phyloP scores from a whole-genome alignment of 2,329 filamentous ascomycete genomes.

The Ceratocystis destructans region DNA sequence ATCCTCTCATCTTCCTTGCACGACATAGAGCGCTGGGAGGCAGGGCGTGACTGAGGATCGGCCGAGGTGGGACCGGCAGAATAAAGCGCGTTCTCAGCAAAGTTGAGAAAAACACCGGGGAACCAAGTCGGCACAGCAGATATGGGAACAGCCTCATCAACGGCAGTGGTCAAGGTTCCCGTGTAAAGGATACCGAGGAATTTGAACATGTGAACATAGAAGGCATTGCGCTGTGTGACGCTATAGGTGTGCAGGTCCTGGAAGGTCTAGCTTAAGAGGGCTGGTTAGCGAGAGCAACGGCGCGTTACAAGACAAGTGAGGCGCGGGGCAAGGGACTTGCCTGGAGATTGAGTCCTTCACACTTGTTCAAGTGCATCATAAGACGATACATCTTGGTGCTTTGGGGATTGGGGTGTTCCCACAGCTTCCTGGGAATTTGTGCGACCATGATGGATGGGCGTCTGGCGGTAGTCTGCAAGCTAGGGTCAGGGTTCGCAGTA shows the following conservation, averaged over 20 bases:
- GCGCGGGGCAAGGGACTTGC: slow-evolving; percentile 27
- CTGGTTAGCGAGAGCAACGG: not conserved
- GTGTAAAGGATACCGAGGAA: slow-evolving; percentile 47
- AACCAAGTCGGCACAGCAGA: slow-evolving; percentile 66
- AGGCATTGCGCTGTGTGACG: slow-evolving; percentile 44
- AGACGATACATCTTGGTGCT: slow-evolving; percentile 53
- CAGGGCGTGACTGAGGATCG: slow-evolving; percentile 25
- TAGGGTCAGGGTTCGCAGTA: too few species aligned
- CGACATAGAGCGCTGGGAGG: slow-evolving; percentile 34
- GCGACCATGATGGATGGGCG: not conserved
- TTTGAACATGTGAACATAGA: slow-evolving; percentile 53
- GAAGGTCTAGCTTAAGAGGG: slow-evolving; percentile 39
- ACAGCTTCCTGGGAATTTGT: slow-evolving; percentile 43
- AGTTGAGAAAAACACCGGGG: slow-evolving; percentile 58
- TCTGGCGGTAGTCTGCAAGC: not conserved
- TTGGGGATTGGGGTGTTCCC: slow-evolving; percentile 50
- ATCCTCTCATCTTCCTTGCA: slow-evolving; percentile 59
- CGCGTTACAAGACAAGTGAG: not conserved
- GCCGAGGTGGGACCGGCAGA: slow-evolving; percentile 25
- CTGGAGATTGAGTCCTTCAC: slow-evolving; percentile 42
- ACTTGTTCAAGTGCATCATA: slow-evolving; percentile 50
- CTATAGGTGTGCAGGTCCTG: slow-evolving; percentile 59
- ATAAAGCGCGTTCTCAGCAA: slow-evolving; percentile 68
- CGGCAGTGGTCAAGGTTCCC: slow-evolving; percentile 43
- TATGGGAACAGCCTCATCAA: slow-evolving; percentile 58